Evolutionary conservation across 306 rosid species (phyloP), one percentile per base, ranked within the genome.

Genomic region (Dalbergia oliveri): DNA sequence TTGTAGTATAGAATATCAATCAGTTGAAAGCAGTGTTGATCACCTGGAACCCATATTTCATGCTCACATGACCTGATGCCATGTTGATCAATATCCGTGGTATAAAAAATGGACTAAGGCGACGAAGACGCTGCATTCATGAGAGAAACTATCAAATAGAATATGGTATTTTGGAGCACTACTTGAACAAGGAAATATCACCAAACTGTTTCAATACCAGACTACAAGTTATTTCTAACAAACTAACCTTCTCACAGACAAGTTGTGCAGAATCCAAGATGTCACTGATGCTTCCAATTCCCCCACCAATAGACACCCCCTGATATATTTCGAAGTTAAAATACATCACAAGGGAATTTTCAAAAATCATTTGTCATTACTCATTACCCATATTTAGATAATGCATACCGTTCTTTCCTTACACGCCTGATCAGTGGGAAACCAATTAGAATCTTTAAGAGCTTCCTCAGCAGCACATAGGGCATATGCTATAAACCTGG

Each of bases 21-120:
- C 26, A 26, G 67, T 37, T n/a, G 76, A 53, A 78, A 80, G 77
- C 50, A 43, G 67, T 37, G 21, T 31, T 26, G 64, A 18, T 43
- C 81, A 95, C 99, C 96, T 95, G 98, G 79, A 95, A 91, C 51
- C 98, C 97, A 84, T 93, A 95, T 80, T 89, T 95, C 96, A 95
- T 95, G 98, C 99, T 93, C 84, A 95, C 89, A 50, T 93, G 99
- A 68, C 99, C 98, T 43, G 99, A 89, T 66, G 99, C 99, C 99
- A 95, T 93, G 86, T 95, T 93, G 83, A 95, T 90, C 87, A 93
- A 75, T 85, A 95, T 95, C 78, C 96, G 91, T 5, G 97, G 99
- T 72, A 95, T 90, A 75, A 95, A 95, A 90, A 89, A 95, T 67
- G 99, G 99, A 89, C 99, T 93, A 77, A 95, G 96, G 72, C 99